phyloP scores from a whole-genome alignment of 192 early-diverging fungal genomes.

The Entomortierella parvispora region DNA sequence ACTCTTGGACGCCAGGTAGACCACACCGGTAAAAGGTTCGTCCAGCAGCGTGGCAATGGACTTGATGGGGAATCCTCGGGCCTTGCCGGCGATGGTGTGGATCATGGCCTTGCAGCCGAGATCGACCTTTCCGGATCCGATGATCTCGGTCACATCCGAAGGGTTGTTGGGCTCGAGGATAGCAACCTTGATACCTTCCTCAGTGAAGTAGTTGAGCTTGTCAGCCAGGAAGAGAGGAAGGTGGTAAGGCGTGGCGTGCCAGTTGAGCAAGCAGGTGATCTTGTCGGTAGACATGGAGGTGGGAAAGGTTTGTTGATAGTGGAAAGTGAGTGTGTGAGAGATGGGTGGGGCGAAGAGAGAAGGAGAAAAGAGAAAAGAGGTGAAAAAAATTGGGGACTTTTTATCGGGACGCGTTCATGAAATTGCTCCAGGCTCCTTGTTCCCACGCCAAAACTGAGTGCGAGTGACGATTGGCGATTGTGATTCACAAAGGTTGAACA shows the following conservation, averaged over 20 bases:
- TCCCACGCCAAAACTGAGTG: too few relatives aligned
- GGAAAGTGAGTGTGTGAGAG: background rate
- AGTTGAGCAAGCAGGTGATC: slow-evolving; percentile 66
- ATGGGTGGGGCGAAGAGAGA: background rate
- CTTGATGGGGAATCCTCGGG: slow-evolving; percentile 70
- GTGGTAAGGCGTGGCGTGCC: slow-evolving; percentile 72
- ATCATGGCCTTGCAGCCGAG: slow-evolving; percentile 77
- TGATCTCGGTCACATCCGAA: slow-evolving; percentile 72
- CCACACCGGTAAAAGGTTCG: slow-evolving; percentile 72
- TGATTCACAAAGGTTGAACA: too few relatives aligned
- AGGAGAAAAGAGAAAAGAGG: background rate
- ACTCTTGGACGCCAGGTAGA: slow-evolving; percentile 61
- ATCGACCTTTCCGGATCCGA: slow-evolving; percentile 69
- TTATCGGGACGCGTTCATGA: too few relatives aligned
- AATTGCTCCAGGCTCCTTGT: too few relatives aligned
- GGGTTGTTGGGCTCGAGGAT: slow-evolving; percentile 74
- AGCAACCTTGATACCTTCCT: slow-evolving; percentile 71
- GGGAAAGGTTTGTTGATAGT: background rate
- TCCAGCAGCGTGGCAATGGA: slow-evolving; percentile 72
- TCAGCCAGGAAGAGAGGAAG: slow-evolving; percentile 71
- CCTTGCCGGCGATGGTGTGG: slow-evolving; percentile 75
- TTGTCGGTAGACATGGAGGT: slow-evolving; percentile 62
- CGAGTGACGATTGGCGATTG: too few relatives aligned
- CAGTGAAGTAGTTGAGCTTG: slow-evolving; percentile 66
- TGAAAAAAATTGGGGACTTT: background rate